Conservation (phyloP, 1,284 basidiomycete species). For the Ceratobasidium sp. region DNA sequence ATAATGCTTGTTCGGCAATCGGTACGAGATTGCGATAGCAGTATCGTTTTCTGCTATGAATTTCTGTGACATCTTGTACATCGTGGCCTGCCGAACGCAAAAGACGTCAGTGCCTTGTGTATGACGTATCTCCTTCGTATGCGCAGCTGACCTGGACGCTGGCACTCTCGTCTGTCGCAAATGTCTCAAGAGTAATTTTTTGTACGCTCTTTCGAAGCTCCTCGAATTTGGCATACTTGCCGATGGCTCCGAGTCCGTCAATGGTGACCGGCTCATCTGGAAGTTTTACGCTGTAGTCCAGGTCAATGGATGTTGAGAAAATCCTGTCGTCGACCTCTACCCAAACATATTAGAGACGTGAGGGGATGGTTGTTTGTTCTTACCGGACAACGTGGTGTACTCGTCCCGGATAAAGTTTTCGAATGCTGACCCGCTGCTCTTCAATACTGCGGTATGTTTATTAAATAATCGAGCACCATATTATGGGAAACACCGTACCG, state of each 20-base stretch:
- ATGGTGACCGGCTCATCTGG: conserved; percentile 57
- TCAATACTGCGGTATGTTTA: conserved; percentile 65
- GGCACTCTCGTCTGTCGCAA: conserved; percentile 87
- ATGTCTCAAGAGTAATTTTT: conserved; percentile 77
- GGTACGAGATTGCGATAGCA: conserved; percentile 72
- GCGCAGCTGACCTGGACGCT: conserved; percentile 77
- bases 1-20: conserved; percentile 94
- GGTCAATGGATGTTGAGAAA: conserved; percentile 83
- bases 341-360: background rate
- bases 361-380: conserved; percentile 37
- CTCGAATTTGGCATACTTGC: conserved; percentile 65
- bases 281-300: conserved; percentile 70
- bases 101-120: conserved; percentile 21
- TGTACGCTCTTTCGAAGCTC: conserved; percentile 66
- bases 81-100: conserved; percentile 67
- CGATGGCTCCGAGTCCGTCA: conserved; percentile 56
- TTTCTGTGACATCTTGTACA: conserved; percentile 86
- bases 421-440: conserved; percentile 89
- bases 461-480: conserved; percentile 41
- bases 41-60: conserved; percentile 71
- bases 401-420: conserved; percentile 84
- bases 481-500: conserved; percentile 57
- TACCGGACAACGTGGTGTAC: conserved; percentile 79
- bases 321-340: conserved; percentile 81
- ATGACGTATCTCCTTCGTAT: background rate